Evolutionary conservation across 345 rosid species (phyloP).

Genomic region (Acer negundo): DNA sequence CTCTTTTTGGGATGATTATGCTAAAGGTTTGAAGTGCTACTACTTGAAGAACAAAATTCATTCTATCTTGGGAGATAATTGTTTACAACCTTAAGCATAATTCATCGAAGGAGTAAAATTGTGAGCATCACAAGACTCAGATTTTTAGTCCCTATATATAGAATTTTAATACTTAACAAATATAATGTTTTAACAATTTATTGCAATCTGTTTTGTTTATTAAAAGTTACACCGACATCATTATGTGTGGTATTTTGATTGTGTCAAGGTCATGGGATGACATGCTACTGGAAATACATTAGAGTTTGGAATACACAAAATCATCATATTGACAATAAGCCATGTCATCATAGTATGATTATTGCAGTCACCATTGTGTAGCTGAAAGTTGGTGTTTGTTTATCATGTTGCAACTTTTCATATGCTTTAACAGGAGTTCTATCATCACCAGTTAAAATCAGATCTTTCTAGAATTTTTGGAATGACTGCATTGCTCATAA

Average conservation of each 20-base stretch:
- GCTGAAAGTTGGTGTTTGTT: slow-evolving; percentile 1
- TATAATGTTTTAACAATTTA: no score
- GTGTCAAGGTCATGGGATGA: not conserved
- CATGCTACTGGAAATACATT: not conserved
- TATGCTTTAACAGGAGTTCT: slow-evolving; percentile 65
- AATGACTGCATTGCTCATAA: slow-evolving; percentile 91
- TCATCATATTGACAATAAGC: not conserved
- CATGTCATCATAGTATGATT: not conserved
- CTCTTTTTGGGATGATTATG: slow-evolving; percentile 85
- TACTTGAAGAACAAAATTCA: no score
- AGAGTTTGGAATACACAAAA: not conserved
- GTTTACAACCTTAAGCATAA: no score
- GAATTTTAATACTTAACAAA: no score
- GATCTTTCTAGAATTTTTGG: slow-evolving; percentile 81
- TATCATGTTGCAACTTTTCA: not conserved
- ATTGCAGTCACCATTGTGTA: not conserved
- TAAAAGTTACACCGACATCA: not conserved
- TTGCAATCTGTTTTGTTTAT: no score
- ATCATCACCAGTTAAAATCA: slow-evolving; percentile 42
- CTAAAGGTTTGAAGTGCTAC: slow-evolving; percentile 26
- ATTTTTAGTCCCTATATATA: no score
- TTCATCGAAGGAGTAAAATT: no score
- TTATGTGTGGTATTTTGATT: not conserved
- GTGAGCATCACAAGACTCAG: no score
- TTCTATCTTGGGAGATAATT: no score